A percentile compares a stretch with the other conserved stretches of the same genome.
Conservation (phyloP, 1,284 basidiomycete species). For the Leccinum glutinopallens region DNA sequence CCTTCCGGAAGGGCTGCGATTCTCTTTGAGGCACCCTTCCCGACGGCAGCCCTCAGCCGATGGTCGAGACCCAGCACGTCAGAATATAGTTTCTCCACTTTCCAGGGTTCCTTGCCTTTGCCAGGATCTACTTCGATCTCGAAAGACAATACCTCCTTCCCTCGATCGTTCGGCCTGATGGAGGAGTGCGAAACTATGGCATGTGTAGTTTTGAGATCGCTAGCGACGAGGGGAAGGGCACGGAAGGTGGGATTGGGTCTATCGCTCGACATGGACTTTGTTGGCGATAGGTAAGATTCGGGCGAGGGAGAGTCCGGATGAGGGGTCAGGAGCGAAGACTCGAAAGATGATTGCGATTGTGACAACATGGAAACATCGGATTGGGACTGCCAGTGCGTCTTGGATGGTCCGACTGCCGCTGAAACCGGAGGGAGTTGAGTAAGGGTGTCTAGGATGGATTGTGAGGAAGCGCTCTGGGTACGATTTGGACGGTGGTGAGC, state of each 20-base stretch:
- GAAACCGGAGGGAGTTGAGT: slow-evolving; percentile 7
- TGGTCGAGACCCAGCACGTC: slow-evolving; percentile 84
- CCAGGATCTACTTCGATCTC: slow-evolving; percentile 64
- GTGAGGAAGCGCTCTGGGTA: slow-evolving; percentile 16
- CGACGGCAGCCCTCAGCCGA: slow-evolving; percentile 64
- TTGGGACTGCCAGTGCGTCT: slow-evolving; percentile 27
- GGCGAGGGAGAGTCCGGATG: slow-evolving; percentile 33
- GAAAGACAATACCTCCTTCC: slow-evolving; percentile 88
- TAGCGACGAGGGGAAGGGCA: slow-evolving; percentile 66
- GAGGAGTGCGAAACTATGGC: slow-evolving; percentile 72
- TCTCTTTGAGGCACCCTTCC: slow-evolving; percentile 72
- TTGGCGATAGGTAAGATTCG: slow-evolving; percentile 21
- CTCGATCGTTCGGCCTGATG: slow-evolving; percentile 82
- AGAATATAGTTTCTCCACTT: slow-evolving; percentile 90
- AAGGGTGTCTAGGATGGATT: slow-evolving; percentile 11
- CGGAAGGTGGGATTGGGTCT: slow-evolving; percentile 48
- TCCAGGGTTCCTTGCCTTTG: slow-evolving; percentile 77
- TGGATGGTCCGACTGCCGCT: slow-evolving; percentile 19
- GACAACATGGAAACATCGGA: slow-evolving; percentile 24
- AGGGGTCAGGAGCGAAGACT: slow-evolving; percentile 21
- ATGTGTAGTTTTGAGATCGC: slow-evolving; percentile 66
- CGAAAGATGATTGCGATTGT: slow-evolving; percentile 31
- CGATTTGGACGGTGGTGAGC: slow-evolving; percentile 10
- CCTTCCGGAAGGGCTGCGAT: slow-evolving; percentile 87
- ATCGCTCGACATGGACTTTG: slow-evolving; percentile 20